Conservation (phyloP, 495 filamentous ascomycete genomes). For the Penicillium herquei region DNA sequence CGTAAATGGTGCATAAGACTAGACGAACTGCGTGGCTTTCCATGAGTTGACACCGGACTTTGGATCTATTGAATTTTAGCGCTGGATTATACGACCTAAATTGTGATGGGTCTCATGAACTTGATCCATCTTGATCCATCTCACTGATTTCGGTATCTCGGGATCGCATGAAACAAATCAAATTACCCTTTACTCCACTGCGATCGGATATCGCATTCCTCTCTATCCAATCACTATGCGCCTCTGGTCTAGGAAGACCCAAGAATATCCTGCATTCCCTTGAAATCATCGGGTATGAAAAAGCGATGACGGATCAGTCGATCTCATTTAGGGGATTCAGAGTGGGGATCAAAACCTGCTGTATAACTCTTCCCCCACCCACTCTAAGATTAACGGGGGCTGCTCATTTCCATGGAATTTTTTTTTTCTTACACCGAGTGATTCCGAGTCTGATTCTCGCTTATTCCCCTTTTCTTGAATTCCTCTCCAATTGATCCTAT, state of each 20-base stretch:
- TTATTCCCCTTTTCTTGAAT: background rate
- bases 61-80: conserved; percentile 5
- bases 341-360: conserved; percentile 10
- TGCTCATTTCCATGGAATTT: conserved; percentile 7
- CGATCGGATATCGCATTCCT: background rate
- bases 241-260: background rate
- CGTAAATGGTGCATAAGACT: background rate
- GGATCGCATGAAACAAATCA: conserved; percentile 11
- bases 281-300: conserved; percentile 4
- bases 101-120: conserved; percentile 16
- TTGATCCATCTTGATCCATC: too few relatives aligned
- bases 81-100: background rate
- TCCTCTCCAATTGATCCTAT: background rate
- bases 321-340: background rate
- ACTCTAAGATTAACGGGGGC: conserved; percentile 13
- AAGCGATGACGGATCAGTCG: background rate
- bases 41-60: background rate
- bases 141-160: too few relatives aligned
- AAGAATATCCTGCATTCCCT: conserved; percentile 2
- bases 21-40: background rate
- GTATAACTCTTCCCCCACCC: background rate
- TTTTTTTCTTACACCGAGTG: conserved; percentile 6
- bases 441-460: background rate
- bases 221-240: conserved; percentile 2
- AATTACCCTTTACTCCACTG: background rate